Evolutionary conservation across 768 basidiomycete genomes (phyloP), one percentile per base, ranked within the genome.

Genomic region (Ramaria sp.): DNA sequence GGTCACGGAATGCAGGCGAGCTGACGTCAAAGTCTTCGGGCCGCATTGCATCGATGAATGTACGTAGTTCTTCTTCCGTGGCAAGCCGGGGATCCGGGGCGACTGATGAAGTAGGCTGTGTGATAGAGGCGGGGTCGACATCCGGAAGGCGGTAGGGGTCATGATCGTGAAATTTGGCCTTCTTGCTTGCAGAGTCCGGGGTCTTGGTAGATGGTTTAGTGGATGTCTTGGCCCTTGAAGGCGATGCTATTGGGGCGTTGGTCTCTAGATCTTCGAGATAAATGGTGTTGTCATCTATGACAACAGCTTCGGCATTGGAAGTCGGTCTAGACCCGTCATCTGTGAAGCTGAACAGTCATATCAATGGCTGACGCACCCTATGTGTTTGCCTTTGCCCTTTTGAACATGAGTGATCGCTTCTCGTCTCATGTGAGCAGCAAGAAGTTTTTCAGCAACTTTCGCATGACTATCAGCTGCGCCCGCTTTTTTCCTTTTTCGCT

Each of bases 121-220:
- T 76, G 6, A 90, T 71, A 15, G 72, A 75, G 39, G 84, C 81
- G 61, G 94, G 63, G 61, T 92, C 75, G 52, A 94, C 75, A 20
- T 87, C 86, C 1, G 96, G 96, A 12, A 99, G 78, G n/a, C 73
- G 81, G 69, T 99, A 99, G 17, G 94, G 93, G 67, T 99, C 96
- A 63, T 89, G 83, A 65, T 88, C 84, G 59, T 80, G 73, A 66
- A 83, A 86, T 59, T 78, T 79, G 59, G 69, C 72, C 68, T 82
- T 86, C 68, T 80, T 84, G 54, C 71, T 73, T 1, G 83, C 75
- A 31, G 78, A 79, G 13, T 58, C 47, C 20, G 46, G 48, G 17
- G 31, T 19, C 19, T 48, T 38, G 71, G 69, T 0, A 79, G 73
- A 17, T 73, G 69, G 4, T 62, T 64, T 39, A 30, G 47, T 49